These are phyloP conservation scores for Ganoderma leucocontextum DNA, from an alignment of 1,284 basidiomycete genomes.

Conservation along the genomic window DNA sequence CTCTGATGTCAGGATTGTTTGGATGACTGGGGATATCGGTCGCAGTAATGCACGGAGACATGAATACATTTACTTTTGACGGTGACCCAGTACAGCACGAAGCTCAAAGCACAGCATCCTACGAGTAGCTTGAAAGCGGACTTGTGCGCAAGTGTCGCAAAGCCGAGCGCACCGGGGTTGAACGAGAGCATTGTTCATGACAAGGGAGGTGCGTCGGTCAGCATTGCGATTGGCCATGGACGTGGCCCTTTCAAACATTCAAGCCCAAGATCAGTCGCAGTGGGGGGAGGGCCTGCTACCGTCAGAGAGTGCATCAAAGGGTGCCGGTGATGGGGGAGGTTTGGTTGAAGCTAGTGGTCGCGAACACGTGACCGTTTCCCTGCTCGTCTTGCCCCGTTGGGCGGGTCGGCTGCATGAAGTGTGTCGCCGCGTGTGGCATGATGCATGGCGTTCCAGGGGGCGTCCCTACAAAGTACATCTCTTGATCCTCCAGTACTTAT, in stretches of 20 bases:
- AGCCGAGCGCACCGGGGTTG: conserved; percentile 33
- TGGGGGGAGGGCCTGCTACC: neutral
- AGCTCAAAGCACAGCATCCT: neutral
- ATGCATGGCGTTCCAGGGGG: conserved; percentile 3
- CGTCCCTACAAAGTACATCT: neutral
- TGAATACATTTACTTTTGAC: conserved; percentile 1
- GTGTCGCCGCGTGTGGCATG: neutral
- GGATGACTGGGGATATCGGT: conserved; percentile 14
- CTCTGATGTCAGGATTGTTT: neutral
- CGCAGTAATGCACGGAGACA: neutral
- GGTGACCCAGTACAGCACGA: conserved; percentile 3
- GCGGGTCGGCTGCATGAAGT: neutral
- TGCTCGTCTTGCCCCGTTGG: conserved; percentile 11
- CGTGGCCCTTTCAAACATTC: neutral
- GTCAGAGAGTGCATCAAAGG: neutral
- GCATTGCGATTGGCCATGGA: neutral
- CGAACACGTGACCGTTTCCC: conserved; percentile 31
- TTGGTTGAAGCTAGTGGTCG: conserved; percentile 1
- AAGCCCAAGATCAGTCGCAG: neutral
- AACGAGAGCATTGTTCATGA: conserved; percentile 35
- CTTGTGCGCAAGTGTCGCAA: conserved; percentile 31
- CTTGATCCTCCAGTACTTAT: neutral
- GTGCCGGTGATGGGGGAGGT: neutral
- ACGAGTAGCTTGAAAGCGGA: neutral
- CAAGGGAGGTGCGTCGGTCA: neutral